Conservation (phyloP, 345 rosid genomes). For the Geranium brycei region DNA sequence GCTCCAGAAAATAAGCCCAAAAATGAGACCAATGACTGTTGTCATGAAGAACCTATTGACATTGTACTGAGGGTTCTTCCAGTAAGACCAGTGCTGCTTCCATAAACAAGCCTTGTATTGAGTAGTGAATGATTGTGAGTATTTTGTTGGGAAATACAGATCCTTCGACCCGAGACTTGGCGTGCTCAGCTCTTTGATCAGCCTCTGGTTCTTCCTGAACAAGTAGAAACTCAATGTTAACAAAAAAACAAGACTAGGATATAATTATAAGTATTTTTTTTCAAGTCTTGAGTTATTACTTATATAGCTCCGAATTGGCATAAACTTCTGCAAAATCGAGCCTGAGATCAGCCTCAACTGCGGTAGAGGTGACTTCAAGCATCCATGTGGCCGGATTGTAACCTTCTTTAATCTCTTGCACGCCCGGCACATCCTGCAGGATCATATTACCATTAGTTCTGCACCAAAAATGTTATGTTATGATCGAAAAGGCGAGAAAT, state of each 20-base stretch:
- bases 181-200: constrained; percentile 26
- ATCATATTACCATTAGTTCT: not conserved
- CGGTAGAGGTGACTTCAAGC: constrained; percentile 37
- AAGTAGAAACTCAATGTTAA: not conserved
- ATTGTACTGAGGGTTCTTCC: constrained; percentile 39
- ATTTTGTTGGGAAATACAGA: constrained; percentile 27
- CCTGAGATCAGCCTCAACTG: constrained; percentile 22
- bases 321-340: constrained; percentile 32
- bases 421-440: constrained; percentile 31
- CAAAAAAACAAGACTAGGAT: not conserved
- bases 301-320: constrained; percentile 22
- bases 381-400: constrained; percentile 70
- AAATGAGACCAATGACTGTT: constrained; percentile 17
- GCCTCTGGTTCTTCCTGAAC: constrained; percentile 26
- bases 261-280: not conserved
- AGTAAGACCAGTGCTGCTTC: constrained; percentile 40
- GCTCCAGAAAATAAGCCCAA: constrained; percentile 35
- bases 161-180: constrained; percentile 23
- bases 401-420: constrained; percentile 36
- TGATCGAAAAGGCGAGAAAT: not conserved
- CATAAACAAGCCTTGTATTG: constrained; percentile 43
- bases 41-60: constrained; percentile 33
- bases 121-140: constrained; percentile 27
- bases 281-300: constrained; percentile 8
- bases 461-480: not conserved